Evolutionary conservation across 1,139 yeast genomes (phyloP), one percentile per base, ranked within the genome.

Genomic region (Maudiozyma humilis): DNA sequence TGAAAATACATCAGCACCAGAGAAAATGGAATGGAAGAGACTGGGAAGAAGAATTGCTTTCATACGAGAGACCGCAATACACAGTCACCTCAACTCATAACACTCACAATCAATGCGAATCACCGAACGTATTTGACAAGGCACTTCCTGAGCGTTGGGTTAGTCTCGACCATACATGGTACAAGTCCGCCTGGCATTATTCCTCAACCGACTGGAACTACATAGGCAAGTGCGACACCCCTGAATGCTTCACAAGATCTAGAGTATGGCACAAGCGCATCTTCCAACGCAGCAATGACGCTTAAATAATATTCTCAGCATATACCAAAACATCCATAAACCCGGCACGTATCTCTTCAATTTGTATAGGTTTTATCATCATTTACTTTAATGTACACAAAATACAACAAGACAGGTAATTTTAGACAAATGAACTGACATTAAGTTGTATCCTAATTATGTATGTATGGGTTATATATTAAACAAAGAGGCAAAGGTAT

Each of bases 101-200:
- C 10, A 25, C 14, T 23, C 5, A 6, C 3, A 20, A 31, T 18
- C 32, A 13, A 48, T 23, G 35, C 33, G 12, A 47, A 52, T 15
- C 19, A 10, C 60, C 61, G 2, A 47, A 52, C 47, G 44, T 52
- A 29, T 47, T 56, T 15, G 57, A 54, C 36, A 49, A 50, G 32
- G 38, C 47, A n/a, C 19, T 50, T 3, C 50, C 55, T 1, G 18
- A 39, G 13, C 51, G 41, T 19, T 60, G 63, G 64, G 39, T 44
- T 20, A 57, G 60, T 62, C 45, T 61, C 15, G 64, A 61, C 37
- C 50, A 55, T 34, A 44, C 46, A 15, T 61, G 65, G 65, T 37
- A 43, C n/a, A 51, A 45, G 7, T 36, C 49, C 3, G 46, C 44
- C 2, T 61, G 65, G 65, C 20, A 36, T 4, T 60, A 55, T 45